Base-by-base conservation (phyloP, 2,329 filamentous ascomycete species). In the Trichoderma arundinaceum region DNA sequence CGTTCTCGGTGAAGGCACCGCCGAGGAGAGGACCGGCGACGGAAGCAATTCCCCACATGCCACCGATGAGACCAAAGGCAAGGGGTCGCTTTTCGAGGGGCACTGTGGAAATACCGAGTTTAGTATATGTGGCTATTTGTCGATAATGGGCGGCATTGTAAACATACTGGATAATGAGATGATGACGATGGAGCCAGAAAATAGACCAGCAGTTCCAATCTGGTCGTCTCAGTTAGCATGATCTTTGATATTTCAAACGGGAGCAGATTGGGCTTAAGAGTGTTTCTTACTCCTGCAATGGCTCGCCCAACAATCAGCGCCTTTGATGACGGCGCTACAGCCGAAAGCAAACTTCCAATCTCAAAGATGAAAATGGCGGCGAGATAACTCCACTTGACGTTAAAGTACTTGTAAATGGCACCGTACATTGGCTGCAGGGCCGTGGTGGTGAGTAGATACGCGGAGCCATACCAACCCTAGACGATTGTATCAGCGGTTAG, bases 1-100 rank as follows among this genome's bases (percentile, higher is more conserved):
- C 74, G 22, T 81, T 75, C 33, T 84, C 79, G 1, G 83, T 82
- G 44, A 85, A 83, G 7, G 73, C 82, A 19, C 83, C 83, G 6
- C 83, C 83, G 5, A 84, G 74, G 13, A 86, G 72, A 7, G 83
- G 83, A 0, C 83, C 83, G 3, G 80, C 79, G 7, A 85, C 82
- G 33, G 76, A 78, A 48, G 84, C 84, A 57, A 88, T 79, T 15
- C 85, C 86, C 74, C 82, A 87, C 77, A 86, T 84, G 57, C 79
- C 82, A 10, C 82, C 83, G 46, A 87, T 79, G 46, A 86, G 72
- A 32, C 84, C 85, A 62, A 85, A 85, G 28, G 82, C 84, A 35
- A 84, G 74, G 7, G 82, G 85, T 38, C 85, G 78, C 70, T 85
- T 83, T 7, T 80, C 74, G 8, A 88, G 78, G 4, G 86, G 85